phyloP scores from a whole-genome alignment of 139 green algal species.

The Picochlorum sp. region DNA sequence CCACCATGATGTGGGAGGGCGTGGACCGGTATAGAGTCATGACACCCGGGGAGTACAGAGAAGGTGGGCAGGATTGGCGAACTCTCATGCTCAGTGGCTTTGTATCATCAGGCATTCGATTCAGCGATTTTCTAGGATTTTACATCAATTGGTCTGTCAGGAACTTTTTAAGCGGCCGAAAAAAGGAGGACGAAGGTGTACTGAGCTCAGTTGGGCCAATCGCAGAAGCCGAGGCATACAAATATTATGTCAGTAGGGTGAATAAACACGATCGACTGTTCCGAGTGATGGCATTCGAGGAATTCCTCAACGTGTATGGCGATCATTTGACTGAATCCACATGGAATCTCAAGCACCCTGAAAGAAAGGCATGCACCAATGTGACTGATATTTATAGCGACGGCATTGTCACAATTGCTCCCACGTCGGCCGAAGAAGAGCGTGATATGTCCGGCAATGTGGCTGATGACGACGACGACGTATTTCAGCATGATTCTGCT shows the following conservation, averaged over 20 bases:
- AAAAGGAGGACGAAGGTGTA: neutral
- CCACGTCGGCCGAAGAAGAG: neutral
- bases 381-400: neutral
- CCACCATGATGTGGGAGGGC: neutral
- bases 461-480: no score
- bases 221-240: neutral
- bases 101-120: neutral
- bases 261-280: neutral
- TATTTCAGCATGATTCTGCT: no score
- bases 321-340: slow-evolving; percentile 3
- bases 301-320: neutral
- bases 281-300: neutral
- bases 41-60: neutral
- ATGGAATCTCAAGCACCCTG: neutral
- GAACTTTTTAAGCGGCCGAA: neutral
- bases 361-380: neutral
- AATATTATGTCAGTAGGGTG: slow-evolving; percentile 1
- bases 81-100: slow-evolving; percentile 3
- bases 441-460: no score
- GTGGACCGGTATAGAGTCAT: neutral
- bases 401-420: neutral
- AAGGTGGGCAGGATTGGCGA: neutral
- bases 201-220: neutral
- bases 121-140: neutral
- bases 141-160: neutral